Evolutionary conservation across 2,329 filamentous ascomycete genomes (phyloP).

Genomic region (Leptographium lundbergii): DNA sequence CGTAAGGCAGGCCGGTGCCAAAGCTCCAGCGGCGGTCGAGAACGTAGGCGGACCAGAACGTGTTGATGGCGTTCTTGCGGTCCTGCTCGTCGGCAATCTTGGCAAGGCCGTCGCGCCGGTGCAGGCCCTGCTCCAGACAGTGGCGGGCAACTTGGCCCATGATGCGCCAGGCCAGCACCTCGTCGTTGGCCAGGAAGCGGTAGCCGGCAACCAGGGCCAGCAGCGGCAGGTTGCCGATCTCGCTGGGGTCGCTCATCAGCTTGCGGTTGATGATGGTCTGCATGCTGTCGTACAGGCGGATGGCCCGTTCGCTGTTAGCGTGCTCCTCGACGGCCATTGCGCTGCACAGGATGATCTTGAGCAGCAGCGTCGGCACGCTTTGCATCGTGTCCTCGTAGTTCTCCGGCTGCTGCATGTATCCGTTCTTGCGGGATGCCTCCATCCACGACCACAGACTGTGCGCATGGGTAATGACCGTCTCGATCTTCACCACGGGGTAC

Average conservation of each 20-base stretch:
- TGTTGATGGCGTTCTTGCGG: slow-evolving; percentile 20
- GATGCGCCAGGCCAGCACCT: slow-evolving; percentile 73
- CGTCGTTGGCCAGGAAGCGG: slow-evolving; percentile 76
- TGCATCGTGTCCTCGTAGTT: slow-evolving; percentile 27
- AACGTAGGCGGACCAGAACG: slow-evolving; percentile 40
- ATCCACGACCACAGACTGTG: slow-evolving; percentile 56
- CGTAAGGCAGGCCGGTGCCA: slow-evolving; percentile 35
- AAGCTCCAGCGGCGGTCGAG: slow-evolving; percentile 40
- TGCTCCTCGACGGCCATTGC: slow-evolving; percentile 66
- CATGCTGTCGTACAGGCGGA: slow-evolving; percentile 63
- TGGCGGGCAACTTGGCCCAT: slow-evolving; percentile 63
- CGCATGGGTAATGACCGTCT: slow-evolving; percentile 56
- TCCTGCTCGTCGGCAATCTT: slow-evolving; percentile 21
- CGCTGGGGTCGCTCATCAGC: slow-evolving; percentile 40
- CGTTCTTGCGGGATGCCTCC: slow-evolving; percentile 20
- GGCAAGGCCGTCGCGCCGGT: slow-evolving; percentile 35
- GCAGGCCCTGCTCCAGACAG: slow-evolving; percentile 34
- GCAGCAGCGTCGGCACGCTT: slow-evolving; percentile 37
- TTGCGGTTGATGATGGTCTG: slow-evolving; percentile 57
- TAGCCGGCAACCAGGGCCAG: slow-evolving; percentile 48
- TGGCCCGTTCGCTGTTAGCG: slow-evolving; percentile 64
- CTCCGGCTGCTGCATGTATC: slow-evolving; percentile 16
- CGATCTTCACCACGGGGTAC: slow-evolving; percentile 76
- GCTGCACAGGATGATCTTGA: slow-evolving; percentile 76
- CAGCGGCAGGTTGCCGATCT: slow-evolving; percentile 35